These are phyloP conservation scores for Pyrrhoderma lamaoense DNA, from an alignment of 1,284 basidiomycete species.

Conservation along the genomic window DNA sequence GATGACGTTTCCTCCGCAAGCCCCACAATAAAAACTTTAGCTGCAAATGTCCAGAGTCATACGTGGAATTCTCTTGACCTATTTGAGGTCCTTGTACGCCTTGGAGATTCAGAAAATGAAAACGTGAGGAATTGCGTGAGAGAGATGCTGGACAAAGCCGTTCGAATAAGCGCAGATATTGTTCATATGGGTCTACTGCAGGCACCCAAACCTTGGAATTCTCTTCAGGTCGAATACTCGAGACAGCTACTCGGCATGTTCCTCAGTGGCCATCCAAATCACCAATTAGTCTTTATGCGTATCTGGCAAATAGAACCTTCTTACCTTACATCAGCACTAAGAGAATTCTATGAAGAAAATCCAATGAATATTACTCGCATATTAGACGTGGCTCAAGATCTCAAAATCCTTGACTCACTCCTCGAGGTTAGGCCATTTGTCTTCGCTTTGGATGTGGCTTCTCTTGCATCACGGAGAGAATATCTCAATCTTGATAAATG, in stretches of 20 bases:
- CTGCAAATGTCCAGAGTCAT: constrained; percentile 81
- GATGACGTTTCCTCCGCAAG: constrained; percentile 79
- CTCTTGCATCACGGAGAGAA: constrained; percentile 87
- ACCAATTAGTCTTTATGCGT: constrained; percentile 94
- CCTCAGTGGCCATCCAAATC: constrained; percentile 86
- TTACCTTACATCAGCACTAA: constrained; percentile 81
- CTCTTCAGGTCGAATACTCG: constrained; percentile 81
- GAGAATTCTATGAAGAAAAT: constrained; percentile 88
- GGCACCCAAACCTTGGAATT: constrained; percentile 82
- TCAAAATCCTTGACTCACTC: constrained; percentile 88
- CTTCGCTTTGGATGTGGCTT: constrained; percentile 89
- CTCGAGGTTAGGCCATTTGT: constrained; percentile 83
- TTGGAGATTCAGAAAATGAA: constrained; percentile 61
- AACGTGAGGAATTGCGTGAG: constrained; percentile 72
- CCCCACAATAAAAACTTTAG: constrained; percentile 80
- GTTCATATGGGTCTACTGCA: constrained; percentile 92
- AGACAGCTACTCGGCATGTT: constrained; percentile 87
- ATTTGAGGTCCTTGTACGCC: constrained; percentile 79
- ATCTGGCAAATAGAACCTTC: constrained; percentile 87
- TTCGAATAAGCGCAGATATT: constrained; percentile 89
- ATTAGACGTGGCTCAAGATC: constrained; percentile 90
- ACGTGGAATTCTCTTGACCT: constrained; percentile 94
- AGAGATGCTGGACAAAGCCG: constrained; percentile 88
- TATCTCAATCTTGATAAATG: constrained; percentile 95
- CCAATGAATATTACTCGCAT: constrained; percentile 92